Evolutionary conservation across 2,329 filamentous ascomycete species (phyloP), one percentile per base, ranked within the genome.

Genomic region (Aspergillus thermomutatus): DNA sequence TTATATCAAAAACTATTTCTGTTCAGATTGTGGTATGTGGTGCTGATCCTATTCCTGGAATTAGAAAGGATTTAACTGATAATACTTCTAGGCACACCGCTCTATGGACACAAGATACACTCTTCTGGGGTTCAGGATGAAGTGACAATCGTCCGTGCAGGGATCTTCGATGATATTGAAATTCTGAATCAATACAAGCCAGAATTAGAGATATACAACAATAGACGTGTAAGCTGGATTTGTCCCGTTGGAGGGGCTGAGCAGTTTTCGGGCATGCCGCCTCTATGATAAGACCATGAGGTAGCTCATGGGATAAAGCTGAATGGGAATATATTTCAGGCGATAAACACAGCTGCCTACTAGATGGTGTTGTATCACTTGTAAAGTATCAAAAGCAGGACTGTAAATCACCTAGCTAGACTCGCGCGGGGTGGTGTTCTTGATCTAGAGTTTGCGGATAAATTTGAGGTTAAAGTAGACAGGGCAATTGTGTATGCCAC

Each of bases 1-100:
- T 41, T 4, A 56, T n/a, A 68, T 75, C 14, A 68, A 56, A 55
- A 75, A 69, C 37, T 70, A 67, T 55, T 75, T 75, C 60, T 75
- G 72, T 60, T 54, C 65, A 3, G 71, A 75, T 25, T 76, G 73
- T 63, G 73, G 72, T 72, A 1, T 53, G 67, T 65, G 52, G 46
- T 34, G 14, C 28, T 50, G n/a, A 23, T 17, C 43, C 25, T 27
- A 3, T n/a, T n/a, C n/a, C n/a, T n/a, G n/a, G 4, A 5, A 43
- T 34, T 49, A 21, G 34, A 7, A 53, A 51, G 8, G 3, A 5
- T 4, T 11, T 3, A 47, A 45, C 59, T 65, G 26, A 62, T 47
- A 1, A 54, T 21, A 40, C 0, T 47, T 1, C 14, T 58, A 71
- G 69, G 69, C 1, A 69, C 68, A 27, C 66, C 67, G 9, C 63